Evolutionary conservation across 495 filamentous ascomycete genomes (phyloP), one percentile per base, ranked within the genome.

Genomic region (Aspergillus nanangensis): DNA sequence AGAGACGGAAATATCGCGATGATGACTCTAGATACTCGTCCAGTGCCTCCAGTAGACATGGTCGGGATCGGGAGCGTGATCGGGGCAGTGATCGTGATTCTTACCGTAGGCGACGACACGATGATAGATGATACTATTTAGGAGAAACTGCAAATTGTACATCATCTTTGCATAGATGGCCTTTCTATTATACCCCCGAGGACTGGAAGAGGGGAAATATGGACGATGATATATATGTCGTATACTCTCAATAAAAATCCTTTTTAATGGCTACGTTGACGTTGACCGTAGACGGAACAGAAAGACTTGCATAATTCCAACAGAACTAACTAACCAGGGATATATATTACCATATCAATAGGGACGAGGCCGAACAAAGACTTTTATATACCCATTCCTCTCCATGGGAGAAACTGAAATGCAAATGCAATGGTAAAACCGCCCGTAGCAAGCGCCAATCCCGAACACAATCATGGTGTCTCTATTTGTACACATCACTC

Each of bases 21-120:
- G 53, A 59, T 34, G 68, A 72, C 43, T 66, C 67, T 11, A 52
- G 63, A 41, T 59, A 67, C 31, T 66, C 65, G 19, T 62, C 58
- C 1, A 52, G 45, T 36, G 31, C 42, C 4, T 60, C 57, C 4
- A 56, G 54, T 50, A 61, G 42, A 55, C 60, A 50, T 60, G 60
- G 38, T 37, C 46, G 47, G n/a, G 51, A 48, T 32, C 50, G 55
- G 9, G 55, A 62, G 17, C 53, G 60, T 25, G 65, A 68, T 33
- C 60, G 60, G 14, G 63, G 60, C 27, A 55, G 58, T 22, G 60
- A 62, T 42, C 60, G 63, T 18, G 55, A 62, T 40, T 64, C 61
- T 36, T 51, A 59, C 25, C 62, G 67, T 13, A 61, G 61, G 32
- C 57, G 61, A 7, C 63, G 61, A 39, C 54, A 61, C 20, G 60